phyloP scores from a whole-genome alignment of 2,329 filamentous ascomycete species.

The Xylariales sp. region DNA sequence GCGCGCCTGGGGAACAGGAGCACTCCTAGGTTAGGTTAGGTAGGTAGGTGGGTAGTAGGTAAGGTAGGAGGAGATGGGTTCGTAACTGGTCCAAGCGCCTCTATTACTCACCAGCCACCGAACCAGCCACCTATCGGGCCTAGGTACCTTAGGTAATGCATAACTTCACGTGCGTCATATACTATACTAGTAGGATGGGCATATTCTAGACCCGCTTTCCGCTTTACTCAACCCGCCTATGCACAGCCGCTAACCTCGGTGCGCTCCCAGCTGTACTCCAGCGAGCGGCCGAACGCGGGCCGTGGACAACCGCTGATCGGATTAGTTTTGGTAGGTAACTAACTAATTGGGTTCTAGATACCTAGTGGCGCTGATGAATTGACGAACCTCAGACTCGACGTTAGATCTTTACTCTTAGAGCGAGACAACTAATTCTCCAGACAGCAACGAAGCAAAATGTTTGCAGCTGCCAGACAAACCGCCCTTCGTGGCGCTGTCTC shows the following conservation, averaged over 20 bases:
- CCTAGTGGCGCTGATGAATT: background rate
- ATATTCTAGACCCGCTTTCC: background rate
- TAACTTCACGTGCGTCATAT: background rate
- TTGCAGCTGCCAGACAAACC: constrained; percentile 46
- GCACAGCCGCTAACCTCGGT: constrained; percentile 30
- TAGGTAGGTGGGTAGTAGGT: background rate
- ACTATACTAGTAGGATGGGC: background rate
- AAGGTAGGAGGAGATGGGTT: background rate
- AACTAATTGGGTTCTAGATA: background rate
- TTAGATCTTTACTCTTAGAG: background rate
- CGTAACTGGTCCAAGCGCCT: constrained; percentile 10
- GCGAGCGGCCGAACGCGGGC: constrained; percentile 31
- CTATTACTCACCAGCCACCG: background rate
- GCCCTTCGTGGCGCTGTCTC: constrained; percentile 43
- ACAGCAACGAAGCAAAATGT: constrained; percentile 42
- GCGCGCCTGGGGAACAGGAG: constrained; percentile 43
- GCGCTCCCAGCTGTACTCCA: background rate
- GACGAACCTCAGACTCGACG: constrained; percentile 9
- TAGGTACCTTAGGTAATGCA: too few relatives aligned
- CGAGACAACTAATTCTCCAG: constrained; percentile 1
- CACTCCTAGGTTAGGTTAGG: constrained; percentile 19
- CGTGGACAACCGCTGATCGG: constrained; percentile 39
- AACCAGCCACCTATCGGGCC: background rate
- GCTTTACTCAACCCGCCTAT: background rate
- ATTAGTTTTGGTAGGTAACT: background rate